Evolutionary conservation across 2,329 filamentous ascomycete species (phyloP).

Genomic region (Xylariaceae sp.): DNA sequence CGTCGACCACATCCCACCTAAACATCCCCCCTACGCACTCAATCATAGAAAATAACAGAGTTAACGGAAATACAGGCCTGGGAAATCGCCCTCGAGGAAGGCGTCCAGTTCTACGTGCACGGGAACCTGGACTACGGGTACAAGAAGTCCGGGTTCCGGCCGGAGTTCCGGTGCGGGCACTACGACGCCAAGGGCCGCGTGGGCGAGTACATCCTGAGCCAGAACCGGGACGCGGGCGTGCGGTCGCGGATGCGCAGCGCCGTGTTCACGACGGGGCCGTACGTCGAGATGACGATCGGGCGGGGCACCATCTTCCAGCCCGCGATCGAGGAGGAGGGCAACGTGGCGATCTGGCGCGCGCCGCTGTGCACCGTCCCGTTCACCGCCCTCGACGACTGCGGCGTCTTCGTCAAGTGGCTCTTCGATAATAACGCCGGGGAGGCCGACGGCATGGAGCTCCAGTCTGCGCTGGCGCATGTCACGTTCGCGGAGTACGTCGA

Average conservation of each 20-base stretch:
- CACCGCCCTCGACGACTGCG: slow-evolving; percentile 42
- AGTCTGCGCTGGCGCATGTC: slow-evolving; percentile 39
- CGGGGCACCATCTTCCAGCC: slow-evolving; percentile 35
- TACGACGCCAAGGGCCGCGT: slow-evolving; percentile 43
- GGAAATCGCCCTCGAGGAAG: slow-evolving; percentile 38
- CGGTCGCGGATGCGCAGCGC: slow-evolving; percentile 43
- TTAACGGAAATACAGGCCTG: slow-evolving; percentile 26
- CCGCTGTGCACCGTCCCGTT: slow-evolving; percentile 37
- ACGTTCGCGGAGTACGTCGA: slow-evolving; percentile 34
- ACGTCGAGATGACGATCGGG: slow-evolving; percentile 41
- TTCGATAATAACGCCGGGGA: slow-evolving; percentile 41
- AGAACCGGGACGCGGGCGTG: slow-evolving; percentile 32
- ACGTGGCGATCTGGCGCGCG: slow-evolving; percentile 16
- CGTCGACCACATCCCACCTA: too few relatives aligned
- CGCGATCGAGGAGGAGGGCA: slow-evolving; percentile 29
- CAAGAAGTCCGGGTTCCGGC: slow-evolving; percentile 43
- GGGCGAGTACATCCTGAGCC: slow-evolving; percentile 39
- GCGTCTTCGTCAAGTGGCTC: slow-evolving; percentile 41
- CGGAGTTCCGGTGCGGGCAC: slow-evolving; percentile 42
- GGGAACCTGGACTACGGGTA: slow-evolving; percentile 45
- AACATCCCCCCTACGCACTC: too few relatives aligned
- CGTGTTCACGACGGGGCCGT: slow-evolving; percentile 55
- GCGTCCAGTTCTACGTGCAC: slow-evolving; percentile 40
- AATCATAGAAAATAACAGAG: too few relatives aligned
- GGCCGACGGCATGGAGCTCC: slow-evolving; percentile 40